Percentiles rank a stretch among this genome's conserved stretches.
phyloP scores from a whole-genome alignment of 2,329 filamentous ascomycete genomes.

The Raffaelea albimanens region DNA sequence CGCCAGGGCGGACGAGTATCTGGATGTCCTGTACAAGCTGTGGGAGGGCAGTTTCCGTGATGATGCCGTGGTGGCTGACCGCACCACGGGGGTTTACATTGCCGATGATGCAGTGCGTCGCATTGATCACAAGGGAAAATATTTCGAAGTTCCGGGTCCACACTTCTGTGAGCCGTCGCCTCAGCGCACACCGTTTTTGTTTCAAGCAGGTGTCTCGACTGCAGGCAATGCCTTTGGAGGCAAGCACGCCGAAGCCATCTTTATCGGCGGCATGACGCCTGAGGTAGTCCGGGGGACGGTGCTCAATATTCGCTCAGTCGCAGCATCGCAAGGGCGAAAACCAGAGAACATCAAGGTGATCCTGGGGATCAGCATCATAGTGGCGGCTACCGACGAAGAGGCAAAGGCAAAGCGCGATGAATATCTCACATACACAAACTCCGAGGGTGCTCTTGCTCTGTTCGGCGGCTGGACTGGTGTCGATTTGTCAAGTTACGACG shows the following conservation, averaged over 20 bases:
- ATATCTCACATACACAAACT: slow-evolving; percentile 8
- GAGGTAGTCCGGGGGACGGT: slow-evolving; percentile 3
- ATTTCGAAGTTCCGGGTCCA: not conserved
- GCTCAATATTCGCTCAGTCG: slow-evolving; percentile 4
- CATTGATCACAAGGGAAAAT: slow-evolving; percentile 2
- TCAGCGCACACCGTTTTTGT: slow-evolving; percentile 7
- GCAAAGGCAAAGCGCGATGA: slow-evolving; percentile 12
- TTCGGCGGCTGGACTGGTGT: not conserved
- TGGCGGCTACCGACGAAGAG: slow-evolving; percentile 11
- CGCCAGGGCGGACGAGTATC: slow-evolving; percentile 10
- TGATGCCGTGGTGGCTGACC: slow-evolving; percentile 2
- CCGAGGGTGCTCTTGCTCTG: slow-evolving; percentile 8
- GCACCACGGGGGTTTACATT: not conserved
- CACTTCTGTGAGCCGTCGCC: not conserved
- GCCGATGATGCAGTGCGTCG: not conserved
- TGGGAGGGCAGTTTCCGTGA: not conserved
- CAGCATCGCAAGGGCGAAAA: slow-evolving; percentile 7
- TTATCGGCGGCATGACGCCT: slow-evolving; percentile 10
- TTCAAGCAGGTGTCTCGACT: slow-evolving; percentile 11
- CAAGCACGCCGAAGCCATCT: slow-evolving; percentile 13
- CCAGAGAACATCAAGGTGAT: slow-evolving; percentile 12
- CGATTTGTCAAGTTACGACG: not conserved
- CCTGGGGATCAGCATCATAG: slow-evolving; percentile 9
- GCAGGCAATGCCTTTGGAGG: slow-evolving; percentile 11
- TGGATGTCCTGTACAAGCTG: slow-evolving; percentile 11